Conservation (phyloP, 495 filamentous ascomycete genomes). For the Ramalina intermedia region DNA sequence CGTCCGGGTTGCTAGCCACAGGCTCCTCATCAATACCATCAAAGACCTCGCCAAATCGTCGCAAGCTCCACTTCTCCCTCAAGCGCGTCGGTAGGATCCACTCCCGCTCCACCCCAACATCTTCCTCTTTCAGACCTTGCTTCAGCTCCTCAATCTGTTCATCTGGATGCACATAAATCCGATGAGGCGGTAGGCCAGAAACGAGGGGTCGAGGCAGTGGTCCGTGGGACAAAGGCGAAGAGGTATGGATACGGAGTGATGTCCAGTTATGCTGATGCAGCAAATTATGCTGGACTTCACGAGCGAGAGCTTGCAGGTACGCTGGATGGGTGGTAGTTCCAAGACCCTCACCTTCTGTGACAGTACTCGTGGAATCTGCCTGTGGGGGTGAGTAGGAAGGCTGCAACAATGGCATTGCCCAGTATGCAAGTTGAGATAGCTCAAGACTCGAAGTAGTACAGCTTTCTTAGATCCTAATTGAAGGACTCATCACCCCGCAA, state of each 20-base stretch:
- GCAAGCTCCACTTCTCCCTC: constrained; percentile 68
- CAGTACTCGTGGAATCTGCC: too few relatives aligned
- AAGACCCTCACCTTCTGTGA: too few relatives aligned
- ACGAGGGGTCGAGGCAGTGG: constrained; percentile 49
- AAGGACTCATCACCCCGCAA: too few relatives aligned
- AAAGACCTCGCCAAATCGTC: constrained; percentile 64
- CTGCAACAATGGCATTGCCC: too few relatives aligned
- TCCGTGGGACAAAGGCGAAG: constrained; percentile 23
- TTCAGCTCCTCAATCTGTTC: constrained; percentile 72
- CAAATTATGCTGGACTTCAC: constrained; percentile 65
- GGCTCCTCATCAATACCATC: constrained; percentile 46
- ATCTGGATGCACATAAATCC: constrained; percentile 84
- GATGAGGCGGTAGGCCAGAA: constrained; percentile 74
- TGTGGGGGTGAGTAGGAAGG: too few relatives aligned
- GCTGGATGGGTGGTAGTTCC: neutral
- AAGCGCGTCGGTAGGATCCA: constrained; percentile 82
- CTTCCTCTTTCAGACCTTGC: constrained; percentile 29
- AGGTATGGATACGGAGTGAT: constrained; percentile 45
- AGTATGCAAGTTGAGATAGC: too few relatives aligned
- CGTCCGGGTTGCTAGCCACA: constrained; percentile 13
- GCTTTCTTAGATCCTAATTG: too few relatives aligned
- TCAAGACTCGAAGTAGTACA: too few relatives aligned
- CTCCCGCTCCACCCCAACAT: constrained; percentile 46
- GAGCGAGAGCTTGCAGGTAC: constrained; percentile 33
- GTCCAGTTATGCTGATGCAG: constrained; percentile 83